phyloP scores from a whole-genome alignment of 257 asterid genomes.

The Jacaranda mimosifolia region DNA sequence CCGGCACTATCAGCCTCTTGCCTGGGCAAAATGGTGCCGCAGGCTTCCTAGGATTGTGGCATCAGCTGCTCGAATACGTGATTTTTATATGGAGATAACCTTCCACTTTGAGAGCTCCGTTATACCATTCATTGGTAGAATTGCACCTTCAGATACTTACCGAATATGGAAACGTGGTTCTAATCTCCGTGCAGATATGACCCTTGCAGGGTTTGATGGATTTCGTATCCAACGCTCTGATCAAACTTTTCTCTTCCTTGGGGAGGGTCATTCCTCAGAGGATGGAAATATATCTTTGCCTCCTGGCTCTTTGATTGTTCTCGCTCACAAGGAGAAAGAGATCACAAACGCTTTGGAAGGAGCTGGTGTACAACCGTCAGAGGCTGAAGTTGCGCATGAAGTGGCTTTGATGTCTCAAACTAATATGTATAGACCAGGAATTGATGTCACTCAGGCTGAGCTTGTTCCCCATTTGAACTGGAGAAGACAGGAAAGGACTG shows the following conservation, averaged over 20 bases:
- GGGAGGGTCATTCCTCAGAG: conserved; percentile 82
- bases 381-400: conserved; percentile 96
- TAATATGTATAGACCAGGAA: conserved; percentile 98
- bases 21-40: conserved; percentile 99
- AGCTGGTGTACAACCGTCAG: conserved; percentile 95
- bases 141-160: conserved; percentile 98
- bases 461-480: conserved; percentile 92
- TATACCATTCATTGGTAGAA: conserved; percentile 94
- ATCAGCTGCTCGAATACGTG: conserved; percentile 86
- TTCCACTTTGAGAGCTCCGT: conserved; percentile 99
- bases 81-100: conserved; percentile 97
- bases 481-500: conserved; percentile 97
- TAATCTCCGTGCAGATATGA: conserved; percentile 99
- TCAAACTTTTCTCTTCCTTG: conserved; percentile 95
- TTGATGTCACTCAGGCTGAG: conserved; percentile 98
- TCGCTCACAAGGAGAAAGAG: conserved; percentile 94
- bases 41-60: conserved; percentile 99
- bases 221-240: conserved; percentile 96
- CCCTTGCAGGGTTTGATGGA: conserved; percentile 99
- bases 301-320: conserved; percentile 95
- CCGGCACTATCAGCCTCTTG: conserved; percentile 96
- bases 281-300: conserved; percentile 75
- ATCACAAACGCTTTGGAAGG: conserved; percentile 96
- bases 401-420: conserved; percentile 99
- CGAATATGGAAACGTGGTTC: conserved; percentile 98